A percentile compares a stretch with the other conserved stretches of the same genome.
Evolutionary conservation across 176 grass and related monocot genomes (phyloP).

Genomic region (maize (Zea mays)): DNA sequence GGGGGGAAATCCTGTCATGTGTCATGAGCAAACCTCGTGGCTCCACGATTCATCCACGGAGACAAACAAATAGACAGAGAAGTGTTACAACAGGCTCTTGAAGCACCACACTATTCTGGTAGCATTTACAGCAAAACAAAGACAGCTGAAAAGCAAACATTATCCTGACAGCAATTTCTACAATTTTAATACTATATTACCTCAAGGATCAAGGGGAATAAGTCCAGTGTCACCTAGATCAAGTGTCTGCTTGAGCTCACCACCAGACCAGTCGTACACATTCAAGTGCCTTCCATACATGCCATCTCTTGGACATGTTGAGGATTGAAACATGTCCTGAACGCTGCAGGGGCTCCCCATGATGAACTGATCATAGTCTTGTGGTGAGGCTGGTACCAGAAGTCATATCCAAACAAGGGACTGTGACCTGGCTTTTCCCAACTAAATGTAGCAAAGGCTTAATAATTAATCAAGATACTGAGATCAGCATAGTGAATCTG

Average conservation of each 20-base stretch:
- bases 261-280: slow-evolving; percentile 94
- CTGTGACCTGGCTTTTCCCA: slow-evolving; percentile 92
- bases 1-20: slow-evolving; percentile 12
- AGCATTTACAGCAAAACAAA: not conserved
- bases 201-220: slow-evolving; percentile 80
- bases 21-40: slow-evolving; percentile 63
- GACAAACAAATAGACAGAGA: not conserved
- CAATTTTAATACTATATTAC: slow-evolving; percentile 26
- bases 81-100: not conserved
- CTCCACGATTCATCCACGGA: slow-evolving; percentile 68
- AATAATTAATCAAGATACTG: not conserved
- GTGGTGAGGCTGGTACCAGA: slow-evolving; percentile 92
- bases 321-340: slow-evolving; percentile 73
- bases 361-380: slow-evolving; percentile 96
- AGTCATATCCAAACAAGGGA: slow-evolving; percentile 90
- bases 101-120: not conserved
- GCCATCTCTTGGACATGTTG: slow-evolving; percentile 88
- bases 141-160: not conserved
- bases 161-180: not conserved
- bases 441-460: slow-evolving; percentile 35
- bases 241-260: slow-evolving; percentile 83
- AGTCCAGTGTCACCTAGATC: slow-evolving; percentile 72
- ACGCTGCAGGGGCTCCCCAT: slow-evolving; percentile 80
- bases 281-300: slow-evolving; percentile 80
- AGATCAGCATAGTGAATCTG: not conserved